Base-by-base conservation (phyloP, 2,329 filamentous ascomycete species). In the Calonectria montana region DNA sequence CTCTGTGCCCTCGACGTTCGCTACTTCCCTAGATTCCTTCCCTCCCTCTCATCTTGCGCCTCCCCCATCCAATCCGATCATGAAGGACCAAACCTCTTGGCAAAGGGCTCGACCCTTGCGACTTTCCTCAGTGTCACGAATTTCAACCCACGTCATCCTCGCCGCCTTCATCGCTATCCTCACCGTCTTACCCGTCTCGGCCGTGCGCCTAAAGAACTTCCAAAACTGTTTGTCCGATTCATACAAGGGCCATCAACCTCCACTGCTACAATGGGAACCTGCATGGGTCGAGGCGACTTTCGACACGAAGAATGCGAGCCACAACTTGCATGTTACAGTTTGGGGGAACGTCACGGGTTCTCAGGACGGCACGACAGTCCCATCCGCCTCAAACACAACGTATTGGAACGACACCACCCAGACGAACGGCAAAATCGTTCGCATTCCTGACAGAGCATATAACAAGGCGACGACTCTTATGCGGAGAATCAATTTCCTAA, bases 301-400 rank as follows among this genome's bases (percentile, higher is more conserved):
- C 86, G 89, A 94, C 78, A 87, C 89, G 31, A 82, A 85, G 16
- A 85, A 89, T 74, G 82, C 89, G 5, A 88, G 85, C 63, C 91
- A 96, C 80, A 90, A 88, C 47, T 87, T 99, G 61, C 91, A 90
- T 74, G 86, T 98, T 67, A 97, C 92, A 1, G 89, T 98, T 57
- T 98, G 95, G 86, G 96, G 96, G 64, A 98, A 98, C 83, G 95
- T 98, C 35, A 94, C 93, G 10, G 97, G 97, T 57, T 91, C 92
- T 63, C 87, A 89, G 53, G 87, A 87, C 2, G 80, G 84, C 15
- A 85, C 86, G n/a, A 72, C 83, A 2, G 89, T 95, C 65, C 95
- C 94, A 39, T 78, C 89, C 0, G 83, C 88, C 21, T 83, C 88
- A 77, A 88, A 91, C 80, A 82, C 53, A 9, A 35, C 90, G 0